A percentile compares a stretch with the other conserved stretches of the same genome.
Evolutionary conservation across 140 eudicot species (phyloP).

Genomic region (Eryngium alpinum): DNA sequence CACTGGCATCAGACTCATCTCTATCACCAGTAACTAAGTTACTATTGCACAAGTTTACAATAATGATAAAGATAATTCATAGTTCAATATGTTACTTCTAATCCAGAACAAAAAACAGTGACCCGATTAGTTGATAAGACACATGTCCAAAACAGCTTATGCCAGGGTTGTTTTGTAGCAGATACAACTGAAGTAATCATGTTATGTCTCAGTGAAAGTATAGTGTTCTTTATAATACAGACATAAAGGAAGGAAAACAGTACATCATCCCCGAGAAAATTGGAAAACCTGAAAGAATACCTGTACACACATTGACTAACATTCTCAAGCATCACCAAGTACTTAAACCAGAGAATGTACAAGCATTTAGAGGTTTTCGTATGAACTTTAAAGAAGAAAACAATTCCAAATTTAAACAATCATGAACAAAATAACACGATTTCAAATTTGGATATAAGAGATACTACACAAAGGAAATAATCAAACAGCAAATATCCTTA

Average conservation of each 20-base stretch:
- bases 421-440: not conserved
- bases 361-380: too few species aligned
- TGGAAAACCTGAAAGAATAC: too few species aligned
- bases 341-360: too few species aligned
- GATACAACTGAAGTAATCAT: not conserved
- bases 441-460: not conserved
- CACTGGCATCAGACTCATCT: not conserved
- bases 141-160: not conserved
- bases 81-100: not conserved
- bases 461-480: not conserved
- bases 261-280: too few species aligned
- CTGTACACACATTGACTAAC: too few species aligned
- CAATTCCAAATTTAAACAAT: not conserved
- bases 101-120: not conserved
- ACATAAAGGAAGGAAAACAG: too few species aligned
- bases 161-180: not conserved
- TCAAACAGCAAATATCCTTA: not conserved
- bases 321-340: too few species aligned
- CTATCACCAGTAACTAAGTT: not conserved
- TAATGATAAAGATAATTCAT: not conserved
- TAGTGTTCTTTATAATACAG: not conserved
- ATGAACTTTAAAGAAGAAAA: too few species aligned
- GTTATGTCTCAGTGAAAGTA: not conserved
- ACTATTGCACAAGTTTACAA: not conserved
- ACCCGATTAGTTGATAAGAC: not conserved